Evolutionary conservation across 345 rosid genomes (phyloP).

Genomic region (Schrenkiella parvula): DNA sequence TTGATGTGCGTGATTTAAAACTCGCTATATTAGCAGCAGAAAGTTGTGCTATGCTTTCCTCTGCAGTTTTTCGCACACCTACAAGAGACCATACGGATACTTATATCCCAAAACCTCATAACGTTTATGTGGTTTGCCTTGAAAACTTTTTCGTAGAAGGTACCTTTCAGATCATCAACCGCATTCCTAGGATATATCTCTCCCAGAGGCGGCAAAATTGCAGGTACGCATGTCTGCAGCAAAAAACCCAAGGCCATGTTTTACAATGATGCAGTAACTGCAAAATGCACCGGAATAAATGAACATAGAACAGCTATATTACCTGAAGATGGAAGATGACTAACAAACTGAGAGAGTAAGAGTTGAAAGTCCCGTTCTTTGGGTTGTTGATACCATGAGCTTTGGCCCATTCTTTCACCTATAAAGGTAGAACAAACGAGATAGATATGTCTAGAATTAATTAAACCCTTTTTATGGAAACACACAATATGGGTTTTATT

Average conservation of each 20-base stretch:
- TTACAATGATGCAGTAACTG: not conserved
- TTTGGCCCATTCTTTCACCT: conserved; percentile 99
- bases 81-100: conserved; percentile 21
- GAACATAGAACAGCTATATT: not conserved
- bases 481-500: conserved; percentile 9
- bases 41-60: conserved; percentile 47
- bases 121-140: not conserved
- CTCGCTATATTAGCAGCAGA: conserved; percentile 51
- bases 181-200: conserved; percentile 66
- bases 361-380: conserved; percentile 65
- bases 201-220: conserved; percentile 77
- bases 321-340: conserved; percentile 98
- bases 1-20: conserved; percentile 43
- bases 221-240: conserved; percentile 79
- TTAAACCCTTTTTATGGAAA: not conserved
- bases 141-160: not conserved
- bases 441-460: not conserved
- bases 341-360: conserved; percentile 74
- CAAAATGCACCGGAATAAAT: not conserved
- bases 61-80: conserved; percentile 70
- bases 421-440: conserved; percentile 15
- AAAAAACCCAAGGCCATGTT: conserved; percentile 14
- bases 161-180: conserved; percentile 77
- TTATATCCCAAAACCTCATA: not conserved
- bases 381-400: conserved; percentile 70